A percentile compares a stretch with the other conserved stretches of the same genome.
phyloP scores from a whole-genome alignment of 495 filamentous ascomycete species.

The Cetradonia linearis region DNA sequence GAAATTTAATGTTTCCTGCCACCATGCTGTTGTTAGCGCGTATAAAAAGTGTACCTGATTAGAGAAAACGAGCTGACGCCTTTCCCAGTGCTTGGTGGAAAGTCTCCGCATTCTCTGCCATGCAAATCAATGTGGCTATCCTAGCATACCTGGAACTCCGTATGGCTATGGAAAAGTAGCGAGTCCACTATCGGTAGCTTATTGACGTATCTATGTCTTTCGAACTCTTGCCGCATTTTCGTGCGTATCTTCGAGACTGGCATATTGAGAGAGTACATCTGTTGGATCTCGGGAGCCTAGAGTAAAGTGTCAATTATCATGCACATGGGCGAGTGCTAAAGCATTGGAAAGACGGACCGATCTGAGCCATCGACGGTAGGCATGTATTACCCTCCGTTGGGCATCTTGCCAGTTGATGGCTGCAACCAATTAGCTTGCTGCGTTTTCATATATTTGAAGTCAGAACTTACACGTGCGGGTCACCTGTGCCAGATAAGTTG shows the following conservation, averaged over 20 bases:
- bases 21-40: not conserved
- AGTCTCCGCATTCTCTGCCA: not conserved
- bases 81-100: not conserved
- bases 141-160: constrained; percentile 67
- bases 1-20: constrained; percentile 93
- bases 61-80: not conserved
- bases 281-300: constrained; percentile 90
- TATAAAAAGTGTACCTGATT: not conserved
- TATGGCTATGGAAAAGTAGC: constrained; percentile 73
- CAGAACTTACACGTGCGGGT: constrained; percentile 74
- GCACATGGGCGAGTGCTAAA: not conserved
- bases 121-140: not conserved
- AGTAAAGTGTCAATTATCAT: constrained; percentile 4
- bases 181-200: constrained; percentile 83
- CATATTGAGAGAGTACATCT: constrained; percentile 85
- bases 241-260: constrained; percentile 83
- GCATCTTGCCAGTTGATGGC: constrained; percentile 83
- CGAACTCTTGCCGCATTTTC: constrained; percentile 94
- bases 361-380: constrained; percentile 90
- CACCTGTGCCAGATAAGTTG: constrained; percentile 81
- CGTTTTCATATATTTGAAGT: constrained; percentile 4
- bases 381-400: constrained; percentile 64
- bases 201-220: constrained; percentile 85
- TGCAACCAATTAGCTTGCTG: constrained; percentile 32
- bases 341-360: constrained; percentile 40